Base-by-base conservation (phyloP, 192 early-diverging fungal genomes). In the Thamnidium elegans region DNA sequence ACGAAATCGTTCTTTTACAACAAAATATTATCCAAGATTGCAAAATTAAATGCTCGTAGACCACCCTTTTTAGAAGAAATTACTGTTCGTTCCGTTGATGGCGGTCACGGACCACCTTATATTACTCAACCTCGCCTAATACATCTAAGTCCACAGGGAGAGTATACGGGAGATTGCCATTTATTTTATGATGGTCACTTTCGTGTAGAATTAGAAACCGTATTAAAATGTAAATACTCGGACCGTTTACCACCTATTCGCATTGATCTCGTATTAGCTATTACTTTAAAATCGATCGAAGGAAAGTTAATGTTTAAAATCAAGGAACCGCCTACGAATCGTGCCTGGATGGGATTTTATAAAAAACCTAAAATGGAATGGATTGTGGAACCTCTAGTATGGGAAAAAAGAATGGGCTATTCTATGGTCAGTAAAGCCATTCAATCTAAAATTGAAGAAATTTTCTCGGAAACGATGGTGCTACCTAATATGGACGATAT, bases 401-500 rank as follows among this genome's bases (percentile, higher is more conserved):
- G 85, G 65, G 90, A 94, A 63, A 92, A 90, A 66, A 81, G 90
- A 34, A 82, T 95, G 47, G 86, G 83, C 50, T 84, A 92, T 34
- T 83, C 85, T 3, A 66, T 88, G 54, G 84, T 97, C 3, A 85
- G 93, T 52, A 87, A 87, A 50, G 86, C 90, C 0, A 94, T 97
- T 53, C 90, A 94, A 70, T 79, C 84, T 45, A 84, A 93, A 67
- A 84, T 97, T 36, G 84, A 92, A 70, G 91, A 94, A 44, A 85
- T 91, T 55, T 77, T 97, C 52, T 81, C 84, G 15, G 87, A 89
- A 47, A 86, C 88, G 9, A 76, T 97, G 63, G 90, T 97, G 13
- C 67, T 94, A 56, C 95, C 95, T 4, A 88, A 95, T 61, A 90
- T 97, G 87, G 95, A 97, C 71, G 91, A 95, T 64, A 83, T 86